A percentile compares a stretch with the other conserved stretches of the same genome.
These are phyloP conservation scores for Penicillium hordei DNA, from an alignment of 2,329 filamentous ascomycete species.

Conservation along the genomic window DNA sequence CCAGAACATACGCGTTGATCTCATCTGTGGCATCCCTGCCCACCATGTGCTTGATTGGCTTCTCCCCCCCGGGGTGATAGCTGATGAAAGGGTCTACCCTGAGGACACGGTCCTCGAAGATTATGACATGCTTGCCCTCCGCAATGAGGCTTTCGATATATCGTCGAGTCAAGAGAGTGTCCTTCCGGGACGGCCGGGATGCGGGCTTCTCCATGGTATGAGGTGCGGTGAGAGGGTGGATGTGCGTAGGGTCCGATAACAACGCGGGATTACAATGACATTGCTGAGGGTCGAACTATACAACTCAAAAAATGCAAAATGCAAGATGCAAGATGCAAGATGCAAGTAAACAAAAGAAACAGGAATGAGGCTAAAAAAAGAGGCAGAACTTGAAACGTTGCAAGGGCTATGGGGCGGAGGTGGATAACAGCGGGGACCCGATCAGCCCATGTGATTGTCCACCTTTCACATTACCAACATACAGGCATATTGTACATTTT, in stretches of 20 bases:
- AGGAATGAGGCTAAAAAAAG: neutral
- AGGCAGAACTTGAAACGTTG: conserved; percentile 10
- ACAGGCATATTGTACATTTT: neutral
- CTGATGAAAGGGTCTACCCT: conserved; percentile 86
- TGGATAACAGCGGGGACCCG: conserved; percentile 24
- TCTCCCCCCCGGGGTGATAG: conserved; percentile 90
- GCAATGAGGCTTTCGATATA: conserved; percentile 82
- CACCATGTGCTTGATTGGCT: conserved; percentile 89
- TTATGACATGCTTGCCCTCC: conserved; percentile 73
- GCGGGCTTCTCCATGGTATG: conserved; percentile 22
- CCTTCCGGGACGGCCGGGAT: conserved; percentile 40
- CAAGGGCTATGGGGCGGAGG: conserved; percentile 15
- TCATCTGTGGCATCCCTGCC: conserved; percentile 93
- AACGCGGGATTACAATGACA: conserved; percentile 3
- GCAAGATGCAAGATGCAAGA: neutral
- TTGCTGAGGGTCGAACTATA: neutral
- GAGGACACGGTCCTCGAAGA: conserved; percentile 76
- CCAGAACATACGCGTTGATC: conserved; percentile 71
- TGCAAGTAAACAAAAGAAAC: neutral
- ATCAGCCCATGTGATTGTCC: conserved; percentile 15
- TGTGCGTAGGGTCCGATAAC: neutral
- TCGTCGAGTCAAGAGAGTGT: conserved; percentile 56
- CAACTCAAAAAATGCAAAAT: neutral
- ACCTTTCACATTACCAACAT: conserved; percentile 7
- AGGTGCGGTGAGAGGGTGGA: conserved; percentile 7